Conservation (phyloP, 495 filamentous ascomycete genomes). For the Penicillium parvum region DNA sequence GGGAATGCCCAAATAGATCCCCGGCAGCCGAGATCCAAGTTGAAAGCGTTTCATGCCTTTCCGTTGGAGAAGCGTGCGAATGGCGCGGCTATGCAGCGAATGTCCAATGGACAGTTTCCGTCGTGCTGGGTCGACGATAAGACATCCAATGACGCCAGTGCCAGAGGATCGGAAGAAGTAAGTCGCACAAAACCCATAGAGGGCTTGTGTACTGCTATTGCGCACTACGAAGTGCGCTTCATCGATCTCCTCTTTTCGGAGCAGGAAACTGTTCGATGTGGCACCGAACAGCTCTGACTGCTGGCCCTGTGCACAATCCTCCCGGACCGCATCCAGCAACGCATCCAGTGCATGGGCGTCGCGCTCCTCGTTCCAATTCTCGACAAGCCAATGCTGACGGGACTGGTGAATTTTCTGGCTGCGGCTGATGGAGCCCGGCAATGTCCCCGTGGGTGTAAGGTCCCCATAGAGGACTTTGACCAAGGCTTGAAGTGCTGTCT, state of each 20-base stretch:
- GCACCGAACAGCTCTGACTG: slow-evolving; percentile 59
- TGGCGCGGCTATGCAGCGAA: slow-evolving; percentile 76
- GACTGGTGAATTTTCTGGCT: slow-evolving; percentile 77
- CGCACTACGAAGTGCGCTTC: slow-evolving; percentile 87
- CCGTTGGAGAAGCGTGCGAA: slow-evolving; percentile 63
- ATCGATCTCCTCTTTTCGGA: slow-evolving; percentile 61
- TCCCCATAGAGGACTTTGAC: slow-evolving; percentile 80
- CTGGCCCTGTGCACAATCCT: slow-evolving; percentile 51
- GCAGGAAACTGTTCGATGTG: slow-evolving; percentile 69
- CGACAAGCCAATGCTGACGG: slow-evolving; percentile 84
- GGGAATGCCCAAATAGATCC: slow-evolving; percentile 76
- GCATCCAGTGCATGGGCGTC: slow-evolving; percentile 66
- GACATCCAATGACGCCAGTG: slow-evolving; percentile 71
- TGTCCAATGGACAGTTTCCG: slow-evolving; percentile 82
- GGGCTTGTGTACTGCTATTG: slow-evolving; percentile 79
- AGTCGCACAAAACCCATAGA: slow-evolving; percentile 87
- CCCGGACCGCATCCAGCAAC: slow-evolving; percentile 59
- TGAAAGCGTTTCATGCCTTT: slow-evolving; percentile 70
- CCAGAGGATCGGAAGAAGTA: slow-evolving; percentile 67
- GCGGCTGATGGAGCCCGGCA: slow-evolving; percentile 78
- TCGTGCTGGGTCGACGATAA: slow-evolving; percentile 79
- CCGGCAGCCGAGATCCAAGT: slow-evolving; percentile 72
- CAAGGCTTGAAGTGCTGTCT: slow-evolving; percentile 77
- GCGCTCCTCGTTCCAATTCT: slow-evolving; percentile 72
- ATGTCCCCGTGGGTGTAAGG: slow-evolving; percentile 60